Evolutionary conservation across 2,329 filamentous ascomycete species (phyloP).

Genomic region (Sarocladiaceae sp.): DNA sequence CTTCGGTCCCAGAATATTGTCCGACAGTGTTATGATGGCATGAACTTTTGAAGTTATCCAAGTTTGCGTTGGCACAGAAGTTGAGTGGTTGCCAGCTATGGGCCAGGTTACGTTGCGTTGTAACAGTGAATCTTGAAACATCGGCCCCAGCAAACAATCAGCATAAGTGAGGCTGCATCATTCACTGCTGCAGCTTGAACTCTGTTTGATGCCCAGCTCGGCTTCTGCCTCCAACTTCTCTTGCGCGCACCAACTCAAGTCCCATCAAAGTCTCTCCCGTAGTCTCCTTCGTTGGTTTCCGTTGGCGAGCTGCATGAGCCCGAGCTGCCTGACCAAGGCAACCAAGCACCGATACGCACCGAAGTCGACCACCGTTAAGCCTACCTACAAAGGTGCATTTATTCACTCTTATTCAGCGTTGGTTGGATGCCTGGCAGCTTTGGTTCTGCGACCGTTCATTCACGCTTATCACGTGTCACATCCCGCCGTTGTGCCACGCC

Average conservation of each 20-base stretch:
- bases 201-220: too few relatives aligned
- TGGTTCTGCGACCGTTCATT: background rate
- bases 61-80: too few relatives aligned
- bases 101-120: background rate
- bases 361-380: too few relatives aligned
- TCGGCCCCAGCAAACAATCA: too few relatives aligned
- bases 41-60: too few relatives aligned
- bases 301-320: background rate
- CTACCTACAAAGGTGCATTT: background rate
- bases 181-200: too few relatives aligned
- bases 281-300: background rate
- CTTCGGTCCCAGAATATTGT: too few relatives aligned
- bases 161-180: too few relatives aligned
- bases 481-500: background rate
- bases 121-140: background rate
- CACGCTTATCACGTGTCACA: slow-evolving; percentile 7
- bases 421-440: slow-evolving; percentile 3
- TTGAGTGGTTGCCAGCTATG: background rate
- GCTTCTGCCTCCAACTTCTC: background rate
- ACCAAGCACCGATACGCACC: too few relatives aligned
- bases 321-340: background rate
- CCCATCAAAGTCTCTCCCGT: background rate
- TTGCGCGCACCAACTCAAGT: background rate
- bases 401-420: background rate
- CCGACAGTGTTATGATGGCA: background rate